phyloP scores from a whole-genome alignment of 2,329 filamentous ascomycete species.

The Aureobasidium vineae region DNA sequence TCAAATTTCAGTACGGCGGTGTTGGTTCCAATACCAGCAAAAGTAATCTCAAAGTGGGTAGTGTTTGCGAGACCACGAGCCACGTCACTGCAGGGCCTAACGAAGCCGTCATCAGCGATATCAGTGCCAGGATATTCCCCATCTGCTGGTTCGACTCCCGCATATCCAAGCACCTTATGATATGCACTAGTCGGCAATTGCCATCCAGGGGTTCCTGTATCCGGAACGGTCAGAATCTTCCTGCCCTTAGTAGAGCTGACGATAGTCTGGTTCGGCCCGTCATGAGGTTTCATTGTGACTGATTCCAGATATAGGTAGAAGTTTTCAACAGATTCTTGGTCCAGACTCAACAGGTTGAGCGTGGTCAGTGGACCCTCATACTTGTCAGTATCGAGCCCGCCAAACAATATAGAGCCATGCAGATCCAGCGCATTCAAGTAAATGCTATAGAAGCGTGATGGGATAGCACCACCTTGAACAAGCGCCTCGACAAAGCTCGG shows the following conservation, averaged over 20 bases:
- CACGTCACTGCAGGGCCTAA: constrained; percentile 1
- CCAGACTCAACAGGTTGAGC: too few species aligned
- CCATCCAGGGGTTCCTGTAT: constrained; percentile 38
- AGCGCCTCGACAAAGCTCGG: constrained; percentile 38
- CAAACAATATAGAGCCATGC: constrained; percentile 38
- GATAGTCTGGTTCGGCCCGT: background rate
- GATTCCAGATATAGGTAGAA: too few species aligned
- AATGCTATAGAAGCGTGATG: constrained; percentile 37
- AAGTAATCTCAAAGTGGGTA: constrained; percentile 1
- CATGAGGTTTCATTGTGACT: background rate
- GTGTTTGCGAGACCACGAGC: background rate
- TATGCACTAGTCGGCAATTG: constrained; percentile 32
- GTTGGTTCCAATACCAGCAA: background rate
- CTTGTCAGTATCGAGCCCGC: constrained; percentile 38
- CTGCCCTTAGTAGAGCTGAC: too few species aligned
- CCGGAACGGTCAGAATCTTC: too few species aligned
- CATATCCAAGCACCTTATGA: constrained; percentile 28
- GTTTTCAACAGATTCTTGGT: too few species aligned
- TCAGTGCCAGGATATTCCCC: background rate
- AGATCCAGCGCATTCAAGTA: constrained; percentile 35
- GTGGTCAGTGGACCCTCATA: constrained; percentile 36
- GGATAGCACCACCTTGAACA: constrained; percentile 35
- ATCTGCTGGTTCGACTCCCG: background rate
- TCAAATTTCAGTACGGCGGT: constrained; percentile 5
- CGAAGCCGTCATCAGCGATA: background rate